These are phyloP conservation scores for Cicer yamashitae DNA, from an alignment of 306 rosid species.

Conservation along the genomic window DNA sequence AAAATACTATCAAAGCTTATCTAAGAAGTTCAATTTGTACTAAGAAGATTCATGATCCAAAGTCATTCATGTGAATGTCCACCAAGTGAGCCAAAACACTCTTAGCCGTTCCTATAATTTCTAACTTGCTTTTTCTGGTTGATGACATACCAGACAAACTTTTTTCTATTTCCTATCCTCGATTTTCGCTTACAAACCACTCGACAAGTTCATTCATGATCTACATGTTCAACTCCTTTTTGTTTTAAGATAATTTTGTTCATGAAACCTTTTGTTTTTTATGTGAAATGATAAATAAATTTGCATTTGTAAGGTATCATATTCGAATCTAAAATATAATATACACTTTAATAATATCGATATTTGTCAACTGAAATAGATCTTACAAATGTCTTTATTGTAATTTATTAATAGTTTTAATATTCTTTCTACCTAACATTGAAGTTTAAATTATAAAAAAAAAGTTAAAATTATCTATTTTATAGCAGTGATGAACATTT, in stretches of 20 bases:
- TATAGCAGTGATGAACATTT: neutral
- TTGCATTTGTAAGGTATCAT: too few species aligned
- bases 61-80: slow-evolving; percentile 19
- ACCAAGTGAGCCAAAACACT: slow-evolving; percentile 23
- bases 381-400: neutral
- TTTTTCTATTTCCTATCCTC: slow-evolving; percentile 51
- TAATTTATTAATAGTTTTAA: neutral
- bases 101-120: slow-evolving; percentile 42
- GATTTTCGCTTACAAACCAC: slow-evolving; percentile 44
- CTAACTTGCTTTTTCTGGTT: slow-evolving; percentile 53
- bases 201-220: slow-evolving; percentile 40
- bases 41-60: neutral
- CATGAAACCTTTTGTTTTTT: slow-evolving; percentile 6
- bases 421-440: neutral
- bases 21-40: neutral
- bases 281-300: too few species aligned
- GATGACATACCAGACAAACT: slow-evolving; percentile 48
- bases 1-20: too few species aligned
- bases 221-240: slow-evolving; percentile 25
- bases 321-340: too few species aligned
- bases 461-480: neutral
- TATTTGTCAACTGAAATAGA: too few species aligned
- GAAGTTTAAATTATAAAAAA: neutral
- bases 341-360: too few species aligned
- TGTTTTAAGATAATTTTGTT: neutral